Evolutionary conservation across 352 stramenopile species (phyloP).

Genomic region (Phytophthora gonapodyides): DNA sequence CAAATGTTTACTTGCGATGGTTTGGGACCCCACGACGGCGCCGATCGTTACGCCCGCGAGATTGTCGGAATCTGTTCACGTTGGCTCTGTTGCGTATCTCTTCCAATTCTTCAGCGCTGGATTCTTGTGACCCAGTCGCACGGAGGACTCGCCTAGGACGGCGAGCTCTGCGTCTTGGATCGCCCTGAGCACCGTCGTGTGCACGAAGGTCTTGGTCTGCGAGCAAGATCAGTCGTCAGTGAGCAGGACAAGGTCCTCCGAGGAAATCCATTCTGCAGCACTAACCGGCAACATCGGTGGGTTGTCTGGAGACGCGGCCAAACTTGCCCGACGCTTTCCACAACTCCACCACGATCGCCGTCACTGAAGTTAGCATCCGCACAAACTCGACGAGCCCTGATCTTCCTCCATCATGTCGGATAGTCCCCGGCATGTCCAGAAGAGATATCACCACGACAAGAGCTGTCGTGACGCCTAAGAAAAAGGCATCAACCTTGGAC

Average conservation of each 20-base stretch:
- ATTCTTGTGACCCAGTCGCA: slow-evolving; percentile 1
- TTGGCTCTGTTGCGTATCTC: neutral
- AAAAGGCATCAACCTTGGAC: slow-evolving; percentile 7
- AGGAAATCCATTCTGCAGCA: no score
- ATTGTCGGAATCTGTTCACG: slow-evolving; percentile 1
- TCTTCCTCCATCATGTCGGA: neutral
- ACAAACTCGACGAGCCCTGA: slow-evolving; percentile 3
- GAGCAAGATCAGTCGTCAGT: neutral
- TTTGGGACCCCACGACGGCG: neutral
- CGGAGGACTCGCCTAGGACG: neutral
- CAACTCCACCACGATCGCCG: neutral
- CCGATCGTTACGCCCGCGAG: neutral
- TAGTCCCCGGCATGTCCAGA: neutral
- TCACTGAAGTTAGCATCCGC: neutral
- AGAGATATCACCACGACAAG: slow-evolving; percentile 2
- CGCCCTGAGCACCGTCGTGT: neutral
- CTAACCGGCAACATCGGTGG: no score
- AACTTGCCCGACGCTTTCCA: neutral
- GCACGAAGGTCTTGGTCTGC: neutral
- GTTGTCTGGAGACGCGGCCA: neutral
- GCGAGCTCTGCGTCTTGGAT: neutral
- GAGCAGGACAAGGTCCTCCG: neutral
- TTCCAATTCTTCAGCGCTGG: slow-evolving; percentile 2
- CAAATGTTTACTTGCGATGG: no score
- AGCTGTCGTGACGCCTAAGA: slow-evolving; percentile 1